phyloP scores from a whole-genome alignment of 805 yeast genomes.

The Candida patagonica region DNA sequence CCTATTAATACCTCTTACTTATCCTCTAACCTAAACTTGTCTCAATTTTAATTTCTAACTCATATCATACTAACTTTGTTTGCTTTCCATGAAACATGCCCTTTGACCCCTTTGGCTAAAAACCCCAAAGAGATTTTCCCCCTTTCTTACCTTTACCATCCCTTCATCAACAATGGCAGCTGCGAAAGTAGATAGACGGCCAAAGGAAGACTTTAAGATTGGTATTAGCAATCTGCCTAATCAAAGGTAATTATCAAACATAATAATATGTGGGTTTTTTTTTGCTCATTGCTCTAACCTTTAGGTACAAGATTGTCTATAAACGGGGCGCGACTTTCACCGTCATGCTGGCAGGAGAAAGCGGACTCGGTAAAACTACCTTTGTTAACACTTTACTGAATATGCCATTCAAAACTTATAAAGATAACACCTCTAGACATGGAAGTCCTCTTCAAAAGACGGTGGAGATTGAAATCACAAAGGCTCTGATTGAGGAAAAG shows the following conservation, averaged over 20 bases:
- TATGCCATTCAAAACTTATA: slow-evolving; percentile 33
- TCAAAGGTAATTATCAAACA: slow-evolving; percentile 21
- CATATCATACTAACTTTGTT: too few relatives aligned
- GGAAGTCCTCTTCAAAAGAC: slow-evolving; percentile 32
- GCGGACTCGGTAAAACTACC: slow-evolving; percentile 60
- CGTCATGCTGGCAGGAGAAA: slow-evolving; percentile 76
- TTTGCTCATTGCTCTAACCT: background rate
- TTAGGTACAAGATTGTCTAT: slow-evolving; percentile 31
- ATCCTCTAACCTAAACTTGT: too few relatives aligned
- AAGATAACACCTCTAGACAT: slow-evolving; percentile 32
- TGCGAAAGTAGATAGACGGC: background rate
- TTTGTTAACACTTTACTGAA: slow-evolving; percentile 60
- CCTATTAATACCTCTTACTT: too few relatives aligned
- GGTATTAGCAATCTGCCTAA: slow-evolving; percentile 28
- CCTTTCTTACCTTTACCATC: too few relatives aligned
- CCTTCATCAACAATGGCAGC: background rate
- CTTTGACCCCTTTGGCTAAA: too few relatives aligned
- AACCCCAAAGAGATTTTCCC: too few relatives aligned
- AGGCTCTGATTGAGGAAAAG: slow-evolving; percentile 50
- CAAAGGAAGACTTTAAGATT: slow-evolving; percentile 7
- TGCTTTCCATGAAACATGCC: too few relatives aligned
- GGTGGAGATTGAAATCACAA: slow-evolving; percentile 31
- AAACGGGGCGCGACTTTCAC: slow-evolving; percentile 63
- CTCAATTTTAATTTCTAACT: too few relatives aligned
- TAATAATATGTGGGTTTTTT: background rate